phyloP scores from a whole-genome alignment of 495 filamentous ascomycete genomes.

The Penicillium mononematosum region DNA sequence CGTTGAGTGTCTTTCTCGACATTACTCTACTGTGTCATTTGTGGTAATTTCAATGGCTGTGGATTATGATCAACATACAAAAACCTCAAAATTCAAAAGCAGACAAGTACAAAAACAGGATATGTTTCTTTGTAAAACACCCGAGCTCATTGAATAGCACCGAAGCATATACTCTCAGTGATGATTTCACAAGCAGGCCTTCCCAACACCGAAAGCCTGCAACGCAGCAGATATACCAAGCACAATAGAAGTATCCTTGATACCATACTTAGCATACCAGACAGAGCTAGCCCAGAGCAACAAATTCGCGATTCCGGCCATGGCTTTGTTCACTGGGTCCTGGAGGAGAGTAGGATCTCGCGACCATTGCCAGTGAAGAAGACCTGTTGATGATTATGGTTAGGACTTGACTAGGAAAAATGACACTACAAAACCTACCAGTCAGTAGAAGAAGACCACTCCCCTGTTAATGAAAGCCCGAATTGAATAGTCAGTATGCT shows the following conservation, averaged over 20 bases:
- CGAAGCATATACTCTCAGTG: background rate
- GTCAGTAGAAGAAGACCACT: slow-evolving; percentile 31
- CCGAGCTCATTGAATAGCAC: background rate
- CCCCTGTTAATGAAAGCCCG: slow-evolving; percentile 16
- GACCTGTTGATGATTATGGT: slow-evolving; percentile 14
- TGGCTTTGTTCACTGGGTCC: slow-evolving; percentile 32
- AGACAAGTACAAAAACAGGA: background rate
- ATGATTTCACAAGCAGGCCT: slow-evolving; percentile 14
- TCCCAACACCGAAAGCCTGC: slow-evolving; percentile 26
- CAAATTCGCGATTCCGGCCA: slow-evolving; percentile 29
- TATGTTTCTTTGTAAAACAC: background rate
- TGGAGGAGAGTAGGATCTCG: slow-evolving; percentile 22
- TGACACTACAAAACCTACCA: slow-evolving; percentile 15
- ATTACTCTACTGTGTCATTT: background rate
- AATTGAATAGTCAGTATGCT: background rate
- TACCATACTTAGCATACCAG: slow-evolving; percentile 32
- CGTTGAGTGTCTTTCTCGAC: background rate
- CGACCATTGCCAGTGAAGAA: slow-evolving; percentile 38
- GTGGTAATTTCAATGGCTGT: background rate
- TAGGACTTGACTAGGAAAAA: background rate
- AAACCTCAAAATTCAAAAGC: background rate
- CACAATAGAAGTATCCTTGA: slow-evolving; percentile 24
- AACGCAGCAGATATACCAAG: slow-evolving; percentile 29
- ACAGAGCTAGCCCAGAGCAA: slow-evolving; percentile 31
- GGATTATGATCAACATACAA: background rate